Conservation (phyloP, 2,329 filamentous ascomycete species). For the Aspergillus ochraceoroseus region DNA sequence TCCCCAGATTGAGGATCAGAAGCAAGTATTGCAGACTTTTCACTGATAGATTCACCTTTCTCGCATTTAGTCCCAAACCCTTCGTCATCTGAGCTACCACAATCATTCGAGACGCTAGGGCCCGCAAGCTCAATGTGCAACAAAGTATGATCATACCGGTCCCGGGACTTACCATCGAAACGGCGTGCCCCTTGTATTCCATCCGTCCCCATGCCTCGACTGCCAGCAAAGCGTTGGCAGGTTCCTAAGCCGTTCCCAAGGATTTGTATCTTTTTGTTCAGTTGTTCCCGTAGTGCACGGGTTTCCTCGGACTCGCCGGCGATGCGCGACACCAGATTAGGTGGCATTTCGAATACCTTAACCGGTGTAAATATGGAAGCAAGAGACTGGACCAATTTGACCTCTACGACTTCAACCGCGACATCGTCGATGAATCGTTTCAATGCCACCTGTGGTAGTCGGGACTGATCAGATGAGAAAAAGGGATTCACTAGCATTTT, state of each 20-base stretch:
- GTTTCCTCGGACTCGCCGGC: slow-evolving; percentile 11
- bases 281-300: slow-evolving; percentile 6
- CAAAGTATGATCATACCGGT: no score
- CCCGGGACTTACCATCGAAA: no score
- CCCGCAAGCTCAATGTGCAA: no score
- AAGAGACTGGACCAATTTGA: slow-evolving; percentile 4
- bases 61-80: no score
- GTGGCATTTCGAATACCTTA: slow-evolving; percentile 8
- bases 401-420: slow-evolving; percentile 9
- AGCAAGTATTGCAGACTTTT: no score
- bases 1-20: no score
- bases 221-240: slow-evolving; percentile 6
- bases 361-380: slow-evolving; percentile 1
- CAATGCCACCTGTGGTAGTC: slow-evolving; percentile 9
- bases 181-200: no score
- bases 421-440: slow-evolving; percentile 13
- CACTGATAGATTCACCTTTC: no score
- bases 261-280: slow-evolving; percentile 8
- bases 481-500: background rate
- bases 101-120: no score
- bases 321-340: slow-evolving; percentile 7
- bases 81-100: no score
- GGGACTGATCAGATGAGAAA: background rate
- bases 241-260: slow-evolving; percentile 6
- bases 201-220: background rate